Base-by-base conservation (phyloP, 768 basidiomycete genomes). In the Pleurotus cornucopiae region DNA sequence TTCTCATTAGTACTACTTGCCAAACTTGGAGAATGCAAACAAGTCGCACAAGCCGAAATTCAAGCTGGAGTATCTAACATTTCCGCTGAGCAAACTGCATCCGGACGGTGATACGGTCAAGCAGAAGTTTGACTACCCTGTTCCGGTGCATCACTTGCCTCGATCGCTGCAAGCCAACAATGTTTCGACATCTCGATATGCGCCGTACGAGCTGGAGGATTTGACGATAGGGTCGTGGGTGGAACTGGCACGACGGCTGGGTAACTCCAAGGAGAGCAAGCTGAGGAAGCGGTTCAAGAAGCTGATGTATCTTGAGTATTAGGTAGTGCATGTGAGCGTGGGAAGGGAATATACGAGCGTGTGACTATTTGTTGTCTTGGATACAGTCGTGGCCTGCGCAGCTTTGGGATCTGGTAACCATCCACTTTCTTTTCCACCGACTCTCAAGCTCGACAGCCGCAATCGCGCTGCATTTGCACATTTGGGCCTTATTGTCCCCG, bases 21-120 rank as follows among this genome's bases (percentile, higher is more conserved):
- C 86, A 0, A 69, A 78, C 56, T 69, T 91, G 12, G 75, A 73
- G 49, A 62, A 67, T 30, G 79, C 76, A 11, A 73, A 77, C 62
- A 71, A 80, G 65, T 75, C 65, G 39, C 67, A 73, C 11, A 60
- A 71, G 55, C 91, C 91, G 2, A 71, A 73, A 61, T 92, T 83
- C 74, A 76, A 85, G 71, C 71, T 95, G 61, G 91, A 94, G 68
- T 93, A 94, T 67, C 63, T 86, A 70, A 94, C 91, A 54, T 86
- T 82, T 65, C 67, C 69, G 23, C 62, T 76, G 25, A 66, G 69
- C 13, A 63, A 63, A 45, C 72, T 87, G 54, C 71, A 80, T 62
- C 71, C 74, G 53, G 64, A 61, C 12, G 56, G 54, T 37, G 62
- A 30, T 11, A 62, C 59, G 57, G 64, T 62, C 20, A 59, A 62